Conservation (phyloP, 2,329 filamentous ascomycete genomes). For the Fusarium sp. region DNA sequence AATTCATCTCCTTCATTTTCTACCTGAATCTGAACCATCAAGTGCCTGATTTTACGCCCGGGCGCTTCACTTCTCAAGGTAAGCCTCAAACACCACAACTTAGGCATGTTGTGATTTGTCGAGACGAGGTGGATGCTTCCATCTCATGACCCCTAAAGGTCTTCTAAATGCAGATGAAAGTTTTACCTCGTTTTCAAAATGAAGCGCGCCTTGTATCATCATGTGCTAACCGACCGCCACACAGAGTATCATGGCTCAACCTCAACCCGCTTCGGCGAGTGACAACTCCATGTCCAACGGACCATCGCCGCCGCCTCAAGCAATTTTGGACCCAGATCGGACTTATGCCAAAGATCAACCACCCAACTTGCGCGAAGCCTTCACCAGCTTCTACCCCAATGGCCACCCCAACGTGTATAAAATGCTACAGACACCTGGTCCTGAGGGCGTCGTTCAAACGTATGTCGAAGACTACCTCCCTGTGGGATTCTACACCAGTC, state of each 20-base stretch:
- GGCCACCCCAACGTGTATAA: conserved; percentile 52
- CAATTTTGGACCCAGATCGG: conserved; percentile 35
- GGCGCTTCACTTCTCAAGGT: conserved; percentile 19
- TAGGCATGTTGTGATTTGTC: not conserved
- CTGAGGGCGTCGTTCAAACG: conserved; percentile 41
- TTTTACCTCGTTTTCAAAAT: not conserved
- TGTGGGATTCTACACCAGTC: conserved; percentile 53
- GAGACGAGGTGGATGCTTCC: not conserved
- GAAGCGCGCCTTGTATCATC: not conserved
- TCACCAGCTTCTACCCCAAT: conserved; percentile 51
- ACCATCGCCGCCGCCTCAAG: conserved; percentile 26
- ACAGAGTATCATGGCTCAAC: conserved; percentile 34
- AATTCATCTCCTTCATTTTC: not conserved
- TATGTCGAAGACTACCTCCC: conserved; percentile 54
- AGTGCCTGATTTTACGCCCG: not conserved
- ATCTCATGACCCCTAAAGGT: not conserved
- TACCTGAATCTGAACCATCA: not conserved
- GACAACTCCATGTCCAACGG: conserved; percentile 18
- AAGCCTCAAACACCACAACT: not conserved
- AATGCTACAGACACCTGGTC: conserved; percentile 46
- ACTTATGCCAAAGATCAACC: conserved; percentile 42
- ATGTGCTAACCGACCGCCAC: conserved; percentile 15
- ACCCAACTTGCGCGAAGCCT: conserved; percentile 41
- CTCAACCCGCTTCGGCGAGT: conserved; percentile 6
- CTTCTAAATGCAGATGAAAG: not conserved